Evolutionary conservation across 805 yeast genomes (phyloP), one percentile per base, ranked within the genome.

Genomic region (Yamadazyma takamatsuzukensis): DNA sequence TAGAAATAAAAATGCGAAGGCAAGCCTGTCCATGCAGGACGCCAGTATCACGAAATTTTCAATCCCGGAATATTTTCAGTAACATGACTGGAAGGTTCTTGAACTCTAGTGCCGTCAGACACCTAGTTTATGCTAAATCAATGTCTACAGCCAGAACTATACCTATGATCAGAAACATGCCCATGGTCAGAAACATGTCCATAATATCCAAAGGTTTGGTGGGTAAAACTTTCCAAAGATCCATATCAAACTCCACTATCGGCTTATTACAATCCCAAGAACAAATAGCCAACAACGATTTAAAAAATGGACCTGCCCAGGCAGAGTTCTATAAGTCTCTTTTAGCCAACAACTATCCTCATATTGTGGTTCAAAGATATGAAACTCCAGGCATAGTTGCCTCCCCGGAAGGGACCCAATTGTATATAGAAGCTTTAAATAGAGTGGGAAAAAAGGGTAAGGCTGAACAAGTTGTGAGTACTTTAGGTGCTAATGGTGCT

Each of bases 371-470:
- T n/a, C 82, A 93, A 36, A 74, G 99, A 39, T 94, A 76, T 55
- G 97, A 94, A 56, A 83, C 94, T 6, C 83, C 93, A 0, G 96
- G 96, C n/a, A 85, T 93, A 34, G 93, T 95, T 7, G 65, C 81
- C 9, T 80, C 84, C 36, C 72, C 77, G 2, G 94, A 83, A 42
- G 84, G 97, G 63, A 78, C 87, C 33, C 72, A 72, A 41, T 65
- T 84, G 23, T 93, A 93, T 56, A 67, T 79, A 38, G 86, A 83
- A 41, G 97, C 97, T 2, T 66, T 93, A 47, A 77, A 75, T 44
- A 78, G 77, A 49, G 67, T 80, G 41, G 96, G 96, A 25, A 80
- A 85, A 47, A 68, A 70, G 40, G 81, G 78, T 32, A 87, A 85
- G 55, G 93, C 95, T 3, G 87, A 76, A 40, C 73, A 78, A 32